Percentiles rank a stretch among this genome's conserved stretches.
Evolutionary conservation across 345 rosid species (phyloP).

Genomic region (Rhizophora mangle): DNA sequence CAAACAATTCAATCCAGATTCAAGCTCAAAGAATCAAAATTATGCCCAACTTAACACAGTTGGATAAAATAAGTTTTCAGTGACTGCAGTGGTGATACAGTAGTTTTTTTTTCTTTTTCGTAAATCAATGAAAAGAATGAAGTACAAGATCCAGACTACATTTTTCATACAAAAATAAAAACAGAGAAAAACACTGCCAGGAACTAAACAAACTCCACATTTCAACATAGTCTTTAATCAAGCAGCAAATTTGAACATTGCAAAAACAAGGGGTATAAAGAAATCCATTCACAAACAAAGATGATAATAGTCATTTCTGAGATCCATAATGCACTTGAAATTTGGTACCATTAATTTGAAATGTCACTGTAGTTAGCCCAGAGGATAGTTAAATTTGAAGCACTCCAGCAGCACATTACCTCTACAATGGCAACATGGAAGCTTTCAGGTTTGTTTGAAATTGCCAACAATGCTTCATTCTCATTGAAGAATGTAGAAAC

Average conservation of each 20-base stretch:
- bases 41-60: constrained; percentile 2
- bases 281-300: too few species aligned
- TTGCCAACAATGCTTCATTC: constrained; percentile 66
- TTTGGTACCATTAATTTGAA: constrained; percentile 4
- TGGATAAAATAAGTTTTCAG: neutral
- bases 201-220: neutral
- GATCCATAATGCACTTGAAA: neutral
- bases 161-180: neutral
- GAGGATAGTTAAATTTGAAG: too few species aligned
- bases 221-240: neutral
- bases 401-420: constrained; percentile 35
- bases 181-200: neutral
- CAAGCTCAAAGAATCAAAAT: neutral
- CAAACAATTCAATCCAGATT: constrained; percentile 7
- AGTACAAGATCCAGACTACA: too few species aligned
- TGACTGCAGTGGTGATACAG: neutral
- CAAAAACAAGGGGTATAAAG: too few species aligned
- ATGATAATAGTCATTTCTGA: neutral
- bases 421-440: constrained; percentile 87
- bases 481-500: constrained; percentile 71
- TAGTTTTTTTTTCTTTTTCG: too few species aligned
- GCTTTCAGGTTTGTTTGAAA: constrained; percentile 54
- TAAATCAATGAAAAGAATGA: too few species aligned
- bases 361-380: too few species aligned
- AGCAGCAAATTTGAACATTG: neutral